Percentiles rank a stretch among this genome's conserved stretches.
Conservation (phyloP, 1,139 yeast species). For the Blastobotrys proliferans region DNA sequence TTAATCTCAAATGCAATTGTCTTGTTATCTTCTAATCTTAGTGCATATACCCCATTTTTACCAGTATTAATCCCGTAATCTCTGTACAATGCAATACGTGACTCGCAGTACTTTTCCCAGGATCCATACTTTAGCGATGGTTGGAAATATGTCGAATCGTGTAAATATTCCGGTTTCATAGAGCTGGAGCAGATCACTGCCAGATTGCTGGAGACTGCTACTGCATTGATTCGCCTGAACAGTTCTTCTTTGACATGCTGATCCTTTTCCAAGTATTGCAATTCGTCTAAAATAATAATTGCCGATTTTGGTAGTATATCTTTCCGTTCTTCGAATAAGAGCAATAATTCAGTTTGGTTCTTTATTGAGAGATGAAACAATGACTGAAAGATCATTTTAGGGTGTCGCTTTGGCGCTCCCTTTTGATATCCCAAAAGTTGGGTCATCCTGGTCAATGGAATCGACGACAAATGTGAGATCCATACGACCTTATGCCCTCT, state of each 20-base stretch:
- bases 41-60: background rate
- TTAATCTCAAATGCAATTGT: conserved; percentile 1
- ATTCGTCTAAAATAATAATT: conserved; percentile 14
- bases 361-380: conserved; percentile 12
- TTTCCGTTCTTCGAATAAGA: conserved; percentile 11
- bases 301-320: conserved; percentile 8
- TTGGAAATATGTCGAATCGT: conserved; percentile 11
- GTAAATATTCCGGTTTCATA: conserved; percentile 14
- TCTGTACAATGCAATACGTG: conserved; percentile 18
- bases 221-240: conserved; percentile 1
- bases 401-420: too few relatives aligned
- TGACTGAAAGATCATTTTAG: too few relatives aligned
- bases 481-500: conserved; percentile 21
- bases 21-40: background rate
- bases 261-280: conserved; percentile 10
- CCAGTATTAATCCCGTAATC: conserved; percentile 9
- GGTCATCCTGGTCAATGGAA: conserved; percentile 14
- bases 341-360: conserved; percentile 15
- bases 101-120: conserved; percentile 17
- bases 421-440: conserved; percentile 4
- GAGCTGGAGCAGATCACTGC: conserved; percentile 16
- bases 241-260: background rate
- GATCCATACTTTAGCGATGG: conserved; percentile 20
- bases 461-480: conserved; percentile 15
- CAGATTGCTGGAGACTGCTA: conserved; percentile 9